phyloP scores from a whole-genome alignment of 768 basidiomycete genomes.

The Jaapia argillacea region DNA sequence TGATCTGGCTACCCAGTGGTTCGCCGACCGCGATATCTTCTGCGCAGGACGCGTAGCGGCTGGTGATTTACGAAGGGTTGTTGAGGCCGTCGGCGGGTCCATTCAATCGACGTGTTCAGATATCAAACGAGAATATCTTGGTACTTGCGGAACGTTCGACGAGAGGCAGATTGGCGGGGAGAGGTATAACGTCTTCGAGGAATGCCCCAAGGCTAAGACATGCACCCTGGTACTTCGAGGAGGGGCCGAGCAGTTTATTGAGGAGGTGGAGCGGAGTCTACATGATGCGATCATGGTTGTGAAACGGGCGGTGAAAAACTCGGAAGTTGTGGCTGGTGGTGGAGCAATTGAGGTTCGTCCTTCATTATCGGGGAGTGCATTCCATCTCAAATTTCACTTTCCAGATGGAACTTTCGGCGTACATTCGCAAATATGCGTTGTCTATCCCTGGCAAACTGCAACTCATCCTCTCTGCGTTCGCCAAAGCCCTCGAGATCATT shows the following conservation, averaged over 20 bases:
- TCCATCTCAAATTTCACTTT: not conserved
- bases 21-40: constrained; percentile 97
- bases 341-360: constrained; percentile 84
- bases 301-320: constrained; percentile 91
- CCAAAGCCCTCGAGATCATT: constrained; percentile 95
- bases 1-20: constrained; percentile 98
- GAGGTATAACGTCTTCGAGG: constrained; percentile 91
- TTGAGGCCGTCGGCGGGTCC: constrained; percentile 91
- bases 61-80: constrained; percentile 85
- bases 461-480: constrained; percentile 89
- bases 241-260: constrained; percentile 98
- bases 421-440: constrained; percentile 83
- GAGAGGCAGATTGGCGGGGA: constrained; percentile 96
- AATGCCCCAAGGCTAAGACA: constrained; percentile 89
- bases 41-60: constrained; percentile 93
- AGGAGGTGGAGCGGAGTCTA: constrained; percentile 93
- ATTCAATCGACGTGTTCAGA: constrained; percentile 95
- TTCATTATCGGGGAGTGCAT: not conserved
- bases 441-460: constrained; percentile 95
- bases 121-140: constrained; percentile 82
- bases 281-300: constrained; percentile 99
- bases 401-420: constrained; percentile 96
- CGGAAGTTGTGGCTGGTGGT: constrained; percentile 94
- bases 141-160: constrained; percentile 87
- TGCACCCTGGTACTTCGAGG: constrained; percentile 92